phyloP scores from a whole-genome alignment of 1,284 basidiomycete species.

The Leccinum subrobustum region DNA sequence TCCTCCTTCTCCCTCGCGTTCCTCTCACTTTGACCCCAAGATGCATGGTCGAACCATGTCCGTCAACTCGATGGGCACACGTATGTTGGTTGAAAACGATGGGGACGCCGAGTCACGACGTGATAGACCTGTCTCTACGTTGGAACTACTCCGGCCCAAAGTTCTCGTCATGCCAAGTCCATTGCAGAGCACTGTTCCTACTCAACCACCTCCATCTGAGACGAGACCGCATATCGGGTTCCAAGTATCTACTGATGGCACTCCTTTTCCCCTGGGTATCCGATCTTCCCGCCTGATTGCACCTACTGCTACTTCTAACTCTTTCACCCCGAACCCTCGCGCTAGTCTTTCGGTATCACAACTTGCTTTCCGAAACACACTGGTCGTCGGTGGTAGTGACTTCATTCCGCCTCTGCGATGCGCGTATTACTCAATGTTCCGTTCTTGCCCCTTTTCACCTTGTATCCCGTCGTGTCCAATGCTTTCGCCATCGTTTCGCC shows the following conservation, averaged over 20 bases:
- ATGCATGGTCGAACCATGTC: constrained; percentile 62
- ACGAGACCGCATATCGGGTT: constrained; percentile 54
- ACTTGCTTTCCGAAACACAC: constrained; percentile 74
- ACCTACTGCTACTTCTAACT: constrained; percentile 55
- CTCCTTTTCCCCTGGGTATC: constrained; percentile 68
- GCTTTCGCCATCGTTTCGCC: too few relatives aligned
- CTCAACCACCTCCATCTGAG: constrained; percentile 31
- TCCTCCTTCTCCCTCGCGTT: constrained; percentile 55
- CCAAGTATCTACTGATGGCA: constrained; percentile 58
- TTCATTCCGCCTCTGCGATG: too few relatives aligned
- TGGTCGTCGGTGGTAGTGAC: constrained; percentile 47
- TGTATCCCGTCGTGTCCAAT: too few relatives aligned
- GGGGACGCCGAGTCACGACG: constrained; percentile 42
- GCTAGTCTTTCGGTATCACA: constrained; percentile 70
- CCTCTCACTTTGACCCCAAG: constrained; percentile 75
- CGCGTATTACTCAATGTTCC: too few relatives aligned
- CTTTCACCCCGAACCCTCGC: constrained; percentile 77
- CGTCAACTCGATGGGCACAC: constrained; percentile 63
- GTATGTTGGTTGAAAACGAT: constrained; percentile 59
- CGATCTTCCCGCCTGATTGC: constrained; percentile 48
- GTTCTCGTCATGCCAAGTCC: constrained; percentile 85
- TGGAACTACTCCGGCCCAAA: constrained; percentile 77
- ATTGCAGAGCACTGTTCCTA: constrained; percentile 51
- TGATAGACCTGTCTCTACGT: constrained; percentile 61
- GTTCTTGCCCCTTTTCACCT: too few relatives aligned